Conservation (phyloP, 192 early-diverging fungal genomes). For the Coemansia aciculifera region DNA sequence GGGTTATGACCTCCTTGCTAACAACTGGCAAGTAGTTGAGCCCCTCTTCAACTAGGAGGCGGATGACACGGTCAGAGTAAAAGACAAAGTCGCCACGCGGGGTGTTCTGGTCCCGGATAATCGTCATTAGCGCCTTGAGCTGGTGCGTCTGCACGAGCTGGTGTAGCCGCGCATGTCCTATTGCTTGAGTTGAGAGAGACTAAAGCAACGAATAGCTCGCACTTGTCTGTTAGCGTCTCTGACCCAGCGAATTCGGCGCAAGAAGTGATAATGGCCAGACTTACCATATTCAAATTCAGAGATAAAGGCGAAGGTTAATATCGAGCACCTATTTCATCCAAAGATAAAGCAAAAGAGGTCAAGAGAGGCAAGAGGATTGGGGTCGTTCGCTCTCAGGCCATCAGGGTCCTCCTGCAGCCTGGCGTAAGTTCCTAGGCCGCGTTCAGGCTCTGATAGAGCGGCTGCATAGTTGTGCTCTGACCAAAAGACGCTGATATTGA, state of each 20-base stretch:
- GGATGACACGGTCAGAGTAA: constrained; percentile 83
- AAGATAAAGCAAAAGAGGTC: neutral
- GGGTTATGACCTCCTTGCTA: constrained; percentile 75
- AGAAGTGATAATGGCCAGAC: neutral
- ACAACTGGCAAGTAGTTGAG: constrained; percentile 89
- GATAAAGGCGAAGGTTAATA: neutral
- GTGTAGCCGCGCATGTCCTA: constrained; percentile 61
- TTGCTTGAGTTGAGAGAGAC: constrained; percentile 36
- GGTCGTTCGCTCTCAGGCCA: neutral
- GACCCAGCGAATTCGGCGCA: neutral
- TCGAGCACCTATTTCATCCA: too few relatives aligned
- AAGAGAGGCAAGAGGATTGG: neutral
- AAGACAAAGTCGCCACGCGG: constrained; percentile 91
- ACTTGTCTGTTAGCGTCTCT: neutral
- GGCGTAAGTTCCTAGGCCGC: neutral
- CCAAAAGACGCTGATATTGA: neutral
- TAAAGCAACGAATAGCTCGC: neutral
- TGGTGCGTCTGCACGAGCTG: constrained; percentile 72
- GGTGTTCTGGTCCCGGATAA: constrained; percentile 79
- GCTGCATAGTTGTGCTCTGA: neutral
- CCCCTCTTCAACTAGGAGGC: constrained; percentile 90
- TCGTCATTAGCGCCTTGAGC: constrained; percentile 79
- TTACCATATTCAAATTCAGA: neutral
- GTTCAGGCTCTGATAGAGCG: neutral
- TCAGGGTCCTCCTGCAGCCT: constrained; percentile 2